Base-by-base conservation (phyloP, 2,329 filamentous ascomycete genomes). In the Cytospora paraplurivora region DNA sequence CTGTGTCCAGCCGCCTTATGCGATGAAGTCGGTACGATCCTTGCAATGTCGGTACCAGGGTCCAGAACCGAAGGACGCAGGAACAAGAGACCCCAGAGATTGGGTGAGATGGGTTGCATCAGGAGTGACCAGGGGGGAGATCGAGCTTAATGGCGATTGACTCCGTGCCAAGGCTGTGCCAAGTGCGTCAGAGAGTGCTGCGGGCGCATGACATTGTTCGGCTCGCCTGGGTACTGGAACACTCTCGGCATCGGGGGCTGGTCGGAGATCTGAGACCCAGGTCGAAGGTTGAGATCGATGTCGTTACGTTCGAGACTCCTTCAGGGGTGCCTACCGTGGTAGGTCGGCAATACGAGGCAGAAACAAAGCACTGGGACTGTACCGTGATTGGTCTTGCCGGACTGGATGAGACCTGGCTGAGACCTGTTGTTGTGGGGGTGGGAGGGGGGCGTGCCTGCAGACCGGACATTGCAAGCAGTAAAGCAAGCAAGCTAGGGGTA, bases 201-300 rank as follows among this genome's bases (percentile, higher is more conserved):
- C 7, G 34, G 56, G 56, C 11, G 34, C 44, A 50, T 52, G 56
- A 55, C 53, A 55, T 38, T 64, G 62, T 64, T 65, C 63, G 60
- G 63, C 62, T 63, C 51, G 57, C 61, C 61, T 17, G 61, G 56
- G 64, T 58, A 59, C 61, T 66, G 64, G 57, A 66, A 66, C 64
- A 60, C 47, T 56, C 21, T 21, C 37, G 32, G 63, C 63, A 44
- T 63, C 63, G 61, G 54, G 61, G 54, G 17, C 47, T 54, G 56
- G 60, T 65, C 63, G 60, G 60, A 65, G 60, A 66, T 8, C 41
- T 62, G 63, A 62, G 63, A 62, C 63, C 63, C 27, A 4, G 27
- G 27, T 27, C 27, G 27, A 27, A 27, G 2, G 47, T 37, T 33
- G 37, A 44, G 55, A 57, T 50, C 44, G 37, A 44, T 12, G 12